Evolutionary conservation across 1,284 basidiomycete species (phyloP), one percentile per base, ranked within the genome.

Genomic region (Malassezia slooffiae): DNA sequence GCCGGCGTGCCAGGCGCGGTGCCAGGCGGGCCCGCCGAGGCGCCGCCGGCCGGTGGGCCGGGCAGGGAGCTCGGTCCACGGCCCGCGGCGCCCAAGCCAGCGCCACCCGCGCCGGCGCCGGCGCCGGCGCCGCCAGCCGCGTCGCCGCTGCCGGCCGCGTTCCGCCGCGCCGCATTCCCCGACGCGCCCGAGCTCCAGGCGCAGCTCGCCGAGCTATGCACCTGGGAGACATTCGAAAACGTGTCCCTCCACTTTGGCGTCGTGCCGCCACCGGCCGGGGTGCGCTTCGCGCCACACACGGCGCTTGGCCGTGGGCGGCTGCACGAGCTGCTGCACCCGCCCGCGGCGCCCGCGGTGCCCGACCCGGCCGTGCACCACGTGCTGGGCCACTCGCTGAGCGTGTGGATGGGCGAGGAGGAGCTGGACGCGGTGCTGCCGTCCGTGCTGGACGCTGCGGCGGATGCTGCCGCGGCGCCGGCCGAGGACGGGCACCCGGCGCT

Each of bases 181-280:
- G 36, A 27, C 8, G 20, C 39, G 19, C 31, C 34, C 20, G 39
- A 31, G 24, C 41, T 41, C 17, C 40, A 29, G 10, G 30, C 19
- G 13, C 38, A 38, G 12, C 26, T 43, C n/a, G 33, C 41, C 11
- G 35, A 43, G 22, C 24, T 43, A 8, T 24, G 35, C 7, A 4
- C 15, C 0, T 48, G 41, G 35, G 46, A 48, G 13, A 32, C 19
- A 11, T 27, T 42, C 10, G 40, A 50, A 17, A 49, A 52, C 21
- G 45, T 68, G 16, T 50, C 55, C 22, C 20, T 62, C 24, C 57
- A 67, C 41, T 65, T 67, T 29, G 63, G 58, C 26, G 50, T 68
- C 7, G 9, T 6, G n/a, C 47, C 55, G 5, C 43, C 58, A n/a
- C 30, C 44, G 0, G 15, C 33, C 1, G 57, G 56, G 4, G 40